A percentile compares a stretch with the other conserved stretches of the same genome.
These are phyloP conservation scores for Colletotrichum viniferum DNA, from an alignment of 2,329 filamentous ascomycete genomes.

Conservation along the genomic window DNA sequence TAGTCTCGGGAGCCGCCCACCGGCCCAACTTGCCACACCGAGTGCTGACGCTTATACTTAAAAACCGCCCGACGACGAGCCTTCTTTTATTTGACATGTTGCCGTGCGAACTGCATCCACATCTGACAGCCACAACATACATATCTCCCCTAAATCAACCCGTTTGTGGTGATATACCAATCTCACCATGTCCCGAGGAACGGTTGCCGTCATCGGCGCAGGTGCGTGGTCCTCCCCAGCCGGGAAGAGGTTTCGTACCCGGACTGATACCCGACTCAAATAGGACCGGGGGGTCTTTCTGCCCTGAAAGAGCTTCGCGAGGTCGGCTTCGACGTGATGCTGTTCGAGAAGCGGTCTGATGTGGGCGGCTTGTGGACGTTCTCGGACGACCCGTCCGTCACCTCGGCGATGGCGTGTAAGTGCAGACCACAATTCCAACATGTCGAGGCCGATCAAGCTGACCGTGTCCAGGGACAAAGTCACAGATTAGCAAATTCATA, in stretches of 20 bases:
- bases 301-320: conserved; percentile 27
- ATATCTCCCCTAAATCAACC: not conserved
- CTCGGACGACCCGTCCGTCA: conserved; percentile 24
- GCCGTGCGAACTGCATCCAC: fast-evolving
- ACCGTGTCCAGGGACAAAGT: not conserved
- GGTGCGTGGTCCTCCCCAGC: not conserved
- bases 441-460: not conserved
- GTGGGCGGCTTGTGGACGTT: conserved; percentile 28
- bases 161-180: not conserved
- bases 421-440: not conserved
- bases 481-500: conserved; percentile 28
- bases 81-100: not conserved
- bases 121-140: not conserved
- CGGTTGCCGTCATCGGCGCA: conserved; percentile 26
- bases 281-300: conserved; percentile 26
- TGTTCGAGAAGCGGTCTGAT: conserved; percentile 26
- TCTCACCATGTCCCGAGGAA: not conserved
- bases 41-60: not conserved
- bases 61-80: not conserved
- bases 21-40: not conserved
- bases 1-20: not conserved
- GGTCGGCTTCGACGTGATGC: conserved; percentile 27
- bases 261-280: not conserved
- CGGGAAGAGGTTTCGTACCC: too few species aligned
- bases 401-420: conserved; percentile 13